These are phyloP conservation scores for Phialocephala subalpina DNA, from an alignment of 2,329 filamentous ascomycete genomes.

Conservation along the genomic window DNA sequence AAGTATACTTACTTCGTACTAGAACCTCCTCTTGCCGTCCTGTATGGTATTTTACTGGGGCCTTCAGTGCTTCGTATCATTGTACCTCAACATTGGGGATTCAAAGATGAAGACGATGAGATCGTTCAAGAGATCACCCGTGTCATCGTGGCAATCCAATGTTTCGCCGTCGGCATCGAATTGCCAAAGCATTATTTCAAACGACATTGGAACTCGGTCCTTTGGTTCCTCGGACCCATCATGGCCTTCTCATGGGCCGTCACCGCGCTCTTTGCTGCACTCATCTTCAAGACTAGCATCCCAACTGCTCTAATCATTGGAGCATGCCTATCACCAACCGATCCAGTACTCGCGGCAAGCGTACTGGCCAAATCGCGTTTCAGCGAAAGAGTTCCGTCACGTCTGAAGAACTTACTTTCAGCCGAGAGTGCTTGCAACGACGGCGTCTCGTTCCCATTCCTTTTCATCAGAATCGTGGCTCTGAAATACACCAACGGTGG, in stretches of 20 bases:
- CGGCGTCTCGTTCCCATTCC: slow-evolving; percentile 62
- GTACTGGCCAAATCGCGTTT: slow-evolving; percentile 62
- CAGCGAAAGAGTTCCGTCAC: slow-evolving; percentile 57
- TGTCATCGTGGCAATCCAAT: slow-evolving; percentile 76
- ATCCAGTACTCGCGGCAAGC: slow-evolving; percentile 61
- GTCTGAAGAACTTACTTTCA: slow-evolving; percentile 58
- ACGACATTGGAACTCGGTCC: slow-evolving; percentile 39
- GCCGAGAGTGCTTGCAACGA: slow-evolving; percentile 65
- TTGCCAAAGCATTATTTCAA: slow-evolving; percentile 58
- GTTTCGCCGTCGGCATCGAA: slow-evolving; percentile 77
- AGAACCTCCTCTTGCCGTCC: slow-evolving; percentile 66
- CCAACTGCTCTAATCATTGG: slow-evolving; percentile 58
- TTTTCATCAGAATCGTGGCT: slow-evolving; percentile 59
- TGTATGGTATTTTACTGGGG: slow-evolving; percentile 76
- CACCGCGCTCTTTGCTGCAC: slow-evolving; percentile 53
- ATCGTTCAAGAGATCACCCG: slow-evolving; percentile 76
- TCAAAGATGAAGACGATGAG: slow-evolving; percentile 69
- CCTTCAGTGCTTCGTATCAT: slow-evolving; percentile 72
- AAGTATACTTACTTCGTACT: not conserved
- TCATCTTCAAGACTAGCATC: slow-evolving; percentile 54
- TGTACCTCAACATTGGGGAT: slow-evolving; percentile 67
- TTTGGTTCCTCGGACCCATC: slow-evolving; percentile 38
- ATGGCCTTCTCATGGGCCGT: slow-evolving; percentile 40
- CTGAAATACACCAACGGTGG: slow-evolving; percentile 48
- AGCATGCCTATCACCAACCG: slow-evolving; percentile 63